Conservation (phyloP, 495 filamentous ascomycete species). For the Acidiella bohemica region DNA sequence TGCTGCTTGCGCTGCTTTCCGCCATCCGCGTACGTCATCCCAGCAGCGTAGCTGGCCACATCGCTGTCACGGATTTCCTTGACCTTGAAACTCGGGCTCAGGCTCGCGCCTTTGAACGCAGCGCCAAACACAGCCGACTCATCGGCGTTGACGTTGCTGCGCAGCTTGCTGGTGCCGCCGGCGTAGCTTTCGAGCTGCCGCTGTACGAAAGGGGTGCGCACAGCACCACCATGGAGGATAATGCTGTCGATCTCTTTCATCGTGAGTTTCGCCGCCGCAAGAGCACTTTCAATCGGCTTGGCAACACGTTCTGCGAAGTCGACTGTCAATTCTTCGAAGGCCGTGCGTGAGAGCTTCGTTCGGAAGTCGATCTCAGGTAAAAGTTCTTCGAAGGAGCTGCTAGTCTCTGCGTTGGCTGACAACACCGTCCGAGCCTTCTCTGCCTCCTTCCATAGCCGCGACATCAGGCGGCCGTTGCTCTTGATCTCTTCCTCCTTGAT, state of each 20-base stretch:
- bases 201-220: constrained; percentile 89
- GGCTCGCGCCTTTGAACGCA: constrained; percentile 79
- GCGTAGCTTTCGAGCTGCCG: constrained; percentile 67
- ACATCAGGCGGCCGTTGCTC: constrained; percentile 66
- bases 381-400: constrained; percentile 68
- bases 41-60: constrained; percentile 53
- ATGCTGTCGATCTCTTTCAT: constrained; percentile 73
- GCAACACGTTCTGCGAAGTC: constrained; percentile 53
- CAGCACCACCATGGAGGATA: constrained; percentile 82
- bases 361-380: constrained; percentile 86
- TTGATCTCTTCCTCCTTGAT: constrained; percentile 46
- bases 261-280: constrained; percentile 56
- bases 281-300: constrained; percentile 56
- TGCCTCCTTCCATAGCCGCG: constrained; percentile 82
- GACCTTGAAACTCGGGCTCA: constrained; percentile 88
- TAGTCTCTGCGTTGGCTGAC: constrained; percentile 79
- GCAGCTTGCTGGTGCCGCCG: constrained; percentile 61
- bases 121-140: constrained; percentile 96
- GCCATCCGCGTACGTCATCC: constrained; percentile 48
- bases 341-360: constrained; percentile 70
- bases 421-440: constrained; percentile 79
- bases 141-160: constrained; percentile 90
- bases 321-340: constrained; percentile 72
- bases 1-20: constrained; percentile 53
- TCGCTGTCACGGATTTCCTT: constrained; percentile 85